Conservation (phyloP, 345 rosid species). For the Aquilaria sinensis region DNA sequence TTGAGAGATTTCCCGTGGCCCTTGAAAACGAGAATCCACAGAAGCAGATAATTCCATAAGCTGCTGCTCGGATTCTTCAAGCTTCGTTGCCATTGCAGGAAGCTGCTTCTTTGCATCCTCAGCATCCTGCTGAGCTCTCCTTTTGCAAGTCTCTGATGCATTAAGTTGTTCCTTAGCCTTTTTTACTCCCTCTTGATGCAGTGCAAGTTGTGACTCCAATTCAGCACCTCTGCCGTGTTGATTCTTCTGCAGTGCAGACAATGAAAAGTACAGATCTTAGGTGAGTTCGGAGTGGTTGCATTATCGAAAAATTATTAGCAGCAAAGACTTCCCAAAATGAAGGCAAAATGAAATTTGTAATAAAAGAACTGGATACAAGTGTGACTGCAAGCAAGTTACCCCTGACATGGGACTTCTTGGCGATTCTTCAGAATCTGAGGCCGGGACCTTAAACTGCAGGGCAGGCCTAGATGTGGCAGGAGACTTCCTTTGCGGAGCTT, state of each 20-base stretch:
- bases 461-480: conserved; percentile 59
- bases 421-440: conserved; percentile 48
- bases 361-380: not conserved
- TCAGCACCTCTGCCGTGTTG: conserved; percentile 44
- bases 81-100: conserved; percentile 37
- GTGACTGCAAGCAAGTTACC: conserved; percentile 35
- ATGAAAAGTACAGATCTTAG: not conserved
- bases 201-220: conserved; percentile 59
- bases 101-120: conserved; percentile 66
- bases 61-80: conserved; percentile 63
- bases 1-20: conserved; percentile 75
- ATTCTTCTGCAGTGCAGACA: conserved; percentile 47
- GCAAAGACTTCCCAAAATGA: not conserved
- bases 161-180: conserved; percentile 69
- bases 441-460: conserved; percentile 53
- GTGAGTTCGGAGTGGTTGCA: not conserved
- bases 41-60: conserved; percentile 66
- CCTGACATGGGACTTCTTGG: conserved; percentile 58
- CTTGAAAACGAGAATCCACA: conserved; percentile 72
- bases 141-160: conserved; percentile 63
- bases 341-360: not conserved
- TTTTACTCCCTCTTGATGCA: conserved; percentile 78
- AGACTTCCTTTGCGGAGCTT: conserved; percentile 70
- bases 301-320: too few species aligned
- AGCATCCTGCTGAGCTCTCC: conserved; percentile 65